Conservation (phyloP, 23 red algal species). For the Cyanidiococcus yangmingshanensis region DNA sequence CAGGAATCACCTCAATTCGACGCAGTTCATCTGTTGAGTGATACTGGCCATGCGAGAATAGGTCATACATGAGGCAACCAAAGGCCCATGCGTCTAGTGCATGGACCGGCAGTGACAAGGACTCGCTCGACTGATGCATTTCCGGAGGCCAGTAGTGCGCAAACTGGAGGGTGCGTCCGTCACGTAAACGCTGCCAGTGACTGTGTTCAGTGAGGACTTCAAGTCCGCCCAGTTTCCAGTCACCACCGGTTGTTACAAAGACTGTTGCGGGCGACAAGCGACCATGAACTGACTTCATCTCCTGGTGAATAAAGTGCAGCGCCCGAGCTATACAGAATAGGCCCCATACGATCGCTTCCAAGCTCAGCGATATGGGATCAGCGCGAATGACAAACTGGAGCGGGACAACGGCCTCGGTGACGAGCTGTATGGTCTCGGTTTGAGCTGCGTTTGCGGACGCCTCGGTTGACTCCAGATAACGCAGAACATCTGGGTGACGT, state of each 20-base stretch:
- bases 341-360: slow-evolving; percentile 72
- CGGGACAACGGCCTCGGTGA: slow-evolving; percentile 73
- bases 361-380: slow-evolving; percentile 24
- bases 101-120: slow-evolving; percentile 28
- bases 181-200: slow-evolving; percentile 26
- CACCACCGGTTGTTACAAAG: slow-evolving; percentile 75
- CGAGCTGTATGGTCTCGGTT: slow-evolving; percentile 46
- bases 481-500: slow-evolving; percentile 79
- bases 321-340: slow-evolving; percentile 67
- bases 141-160: slow-evolving; percentile 57
- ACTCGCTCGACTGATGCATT: not conserved
- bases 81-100: slow-evolving; percentile 90
- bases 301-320: slow-evolving; percentile 74
- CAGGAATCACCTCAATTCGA: slow-evolving; percentile 44
- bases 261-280: slow-evolving; percentile 60
- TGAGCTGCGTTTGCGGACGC: slow-evolving; percentile 41
- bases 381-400: slow-evolving; percentile 6
- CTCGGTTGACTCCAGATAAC: slow-evolving; percentile 39
- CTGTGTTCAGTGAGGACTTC: slow-evolving; percentile 54
- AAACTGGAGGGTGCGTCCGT: slow-evolving; percentile 14
- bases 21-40: slow-evolving; percentile 55
- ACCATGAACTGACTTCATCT: slow-evolving; percentile 59
- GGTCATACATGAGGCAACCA: slow-evolving; percentile 84
- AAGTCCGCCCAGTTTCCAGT: slow-evolving; percentile 89
- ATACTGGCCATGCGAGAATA: slow-evolving; percentile 42